Conservation (phyloP, 805 yeast species). For the Barnettozyma salicaria region DNA sequence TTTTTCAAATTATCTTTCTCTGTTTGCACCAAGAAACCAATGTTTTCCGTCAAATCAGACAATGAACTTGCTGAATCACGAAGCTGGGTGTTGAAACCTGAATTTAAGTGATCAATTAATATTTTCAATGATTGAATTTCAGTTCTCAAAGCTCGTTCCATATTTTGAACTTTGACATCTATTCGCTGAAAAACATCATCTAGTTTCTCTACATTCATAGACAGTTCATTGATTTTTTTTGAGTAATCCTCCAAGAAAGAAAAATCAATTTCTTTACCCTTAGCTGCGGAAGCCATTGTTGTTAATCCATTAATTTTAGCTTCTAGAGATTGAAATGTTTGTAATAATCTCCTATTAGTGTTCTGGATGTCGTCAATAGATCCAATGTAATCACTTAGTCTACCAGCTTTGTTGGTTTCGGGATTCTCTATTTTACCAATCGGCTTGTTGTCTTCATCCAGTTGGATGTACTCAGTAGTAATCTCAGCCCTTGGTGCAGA, state of each 20-base stretch:
- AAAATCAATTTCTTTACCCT: conserved; percentile 16
- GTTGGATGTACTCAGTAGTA: conserved; percentile 34
- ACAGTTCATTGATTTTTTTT: conserved; percentile 12
- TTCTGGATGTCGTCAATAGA: conserved; percentile 14
- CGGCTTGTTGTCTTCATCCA: conserved; percentile 29
- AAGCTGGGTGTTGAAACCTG: conserved; percentile 21
- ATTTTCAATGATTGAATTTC: conserved; percentile 4
- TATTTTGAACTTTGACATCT: conserved; percentile 8
- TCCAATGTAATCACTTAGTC: conserved; percentile 3
- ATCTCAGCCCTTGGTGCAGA: conserved; percentile 41
- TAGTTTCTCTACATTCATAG: not conserved
- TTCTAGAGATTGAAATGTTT: conserved; percentile 13
- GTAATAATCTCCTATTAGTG: conserved; percentile 17
- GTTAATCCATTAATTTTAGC: conserved; percentile 16
- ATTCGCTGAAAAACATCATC: conserved; percentile 5
- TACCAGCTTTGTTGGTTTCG: conserved; percentile 13
- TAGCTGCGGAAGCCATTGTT: conserved; percentile 6
- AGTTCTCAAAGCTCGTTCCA: conserved; percentile 7
- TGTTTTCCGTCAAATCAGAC: conserved; percentile 16
- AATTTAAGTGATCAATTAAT: conserved; percentile 15
- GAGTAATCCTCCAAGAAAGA: conserved; percentile 20
- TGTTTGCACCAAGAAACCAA: conserved; percentile 19
- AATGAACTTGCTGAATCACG: conserved; percentile 22
- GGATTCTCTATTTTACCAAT: conserved; percentile 22
- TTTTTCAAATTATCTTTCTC: conserved; percentile 22